Percentiles rank a stretch among this genome's conserved stretches.
Conservation (phyloP, 257 asterid genomes). For the Nicotiana paniculata region DNA sequence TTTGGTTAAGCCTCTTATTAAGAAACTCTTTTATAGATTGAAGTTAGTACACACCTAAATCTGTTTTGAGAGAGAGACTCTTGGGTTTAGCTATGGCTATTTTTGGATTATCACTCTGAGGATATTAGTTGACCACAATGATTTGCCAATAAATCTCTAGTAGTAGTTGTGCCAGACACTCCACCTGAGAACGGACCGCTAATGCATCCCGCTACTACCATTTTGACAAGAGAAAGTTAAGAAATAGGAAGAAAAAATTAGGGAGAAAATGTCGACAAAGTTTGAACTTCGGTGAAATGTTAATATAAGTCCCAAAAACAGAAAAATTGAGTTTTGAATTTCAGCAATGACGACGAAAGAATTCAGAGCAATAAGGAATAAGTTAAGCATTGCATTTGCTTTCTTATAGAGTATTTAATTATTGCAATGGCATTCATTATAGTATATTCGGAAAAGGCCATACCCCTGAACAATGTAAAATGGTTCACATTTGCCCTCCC, state of each 20-base stretch:
- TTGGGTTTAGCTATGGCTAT: neutral
- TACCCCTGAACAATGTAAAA: too few species aligned
- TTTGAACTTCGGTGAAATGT: neutral
- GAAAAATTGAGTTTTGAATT: neutral
- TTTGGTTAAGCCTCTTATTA: neutral
- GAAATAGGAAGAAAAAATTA: neutral
- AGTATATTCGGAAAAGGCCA: neutral
- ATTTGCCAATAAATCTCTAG: neutral
- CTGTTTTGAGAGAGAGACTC: conserved; percentile 1
- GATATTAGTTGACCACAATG: neutral
- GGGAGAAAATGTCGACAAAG: neutral
- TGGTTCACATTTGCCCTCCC: too few species aligned
- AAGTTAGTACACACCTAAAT: neutral
- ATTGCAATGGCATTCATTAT: neutral
- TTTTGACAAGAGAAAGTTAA: neutral
- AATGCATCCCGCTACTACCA: neutral
- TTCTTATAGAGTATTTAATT: neutral
- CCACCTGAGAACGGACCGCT: neutral
- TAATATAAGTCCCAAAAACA: neutral
- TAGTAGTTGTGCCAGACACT: neutral
- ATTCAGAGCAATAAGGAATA: neutral
- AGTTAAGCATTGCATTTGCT: neutral
- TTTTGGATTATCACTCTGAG: neutral
- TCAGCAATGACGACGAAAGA: neutral
- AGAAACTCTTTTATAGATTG: neutral